Conservation (phyloP, 2,329 filamentous ascomycete species). For the Epichloe uncinata region DNA sequence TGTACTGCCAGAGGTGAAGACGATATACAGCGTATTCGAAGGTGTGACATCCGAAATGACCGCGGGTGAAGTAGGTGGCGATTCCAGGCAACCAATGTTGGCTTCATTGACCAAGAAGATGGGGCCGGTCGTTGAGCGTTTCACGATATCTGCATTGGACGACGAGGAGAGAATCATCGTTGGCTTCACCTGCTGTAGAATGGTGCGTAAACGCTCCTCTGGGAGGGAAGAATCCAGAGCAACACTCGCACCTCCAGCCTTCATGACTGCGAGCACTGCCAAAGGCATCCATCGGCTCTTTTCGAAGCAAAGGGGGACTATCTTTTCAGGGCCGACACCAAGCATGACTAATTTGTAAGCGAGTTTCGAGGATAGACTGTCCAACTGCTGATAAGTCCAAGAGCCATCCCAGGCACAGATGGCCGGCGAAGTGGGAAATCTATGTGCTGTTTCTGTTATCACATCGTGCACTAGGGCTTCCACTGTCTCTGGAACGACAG, state of each 20-base stretch:
- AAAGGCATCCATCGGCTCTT: conserved; percentile 14
- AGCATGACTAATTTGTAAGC: conserved; percentile 6
- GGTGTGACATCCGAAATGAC: background rate
- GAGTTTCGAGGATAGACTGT: conserved; percentile 4
- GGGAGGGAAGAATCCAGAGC: conserved; percentile 14
- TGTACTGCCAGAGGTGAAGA: conserved; percentile 12
- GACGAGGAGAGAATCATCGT: conserved; percentile 6
- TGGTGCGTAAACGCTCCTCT: conserved; percentile 5
- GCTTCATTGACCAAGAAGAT: background rate
- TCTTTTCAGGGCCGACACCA: conserved; percentile 1
- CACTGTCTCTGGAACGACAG: conserved; percentile 2
- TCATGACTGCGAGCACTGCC: conserved; percentile 14
- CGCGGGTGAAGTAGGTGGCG: background rate
- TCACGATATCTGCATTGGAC: background rate
- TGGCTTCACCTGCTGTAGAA: conserved; percentile 6
- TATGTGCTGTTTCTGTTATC: conserved; percentile 7
- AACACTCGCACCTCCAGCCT: conserved; percentile 16
- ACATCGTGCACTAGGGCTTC: conserved; percentile 12
- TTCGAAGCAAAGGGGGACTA: conserved; percentile 15
- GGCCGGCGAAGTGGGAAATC: conserved; percentile 7
- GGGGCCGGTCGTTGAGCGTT: background rate
- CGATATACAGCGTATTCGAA: background rate
- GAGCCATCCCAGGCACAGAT: conserved; percentile 24
- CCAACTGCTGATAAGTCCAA: conserved; percentile 23
- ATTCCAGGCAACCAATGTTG: background rate